Conservation (phyloP, 2,329 filamentous ascomycete genomes). For the Fusarium buharicum region DNA sequence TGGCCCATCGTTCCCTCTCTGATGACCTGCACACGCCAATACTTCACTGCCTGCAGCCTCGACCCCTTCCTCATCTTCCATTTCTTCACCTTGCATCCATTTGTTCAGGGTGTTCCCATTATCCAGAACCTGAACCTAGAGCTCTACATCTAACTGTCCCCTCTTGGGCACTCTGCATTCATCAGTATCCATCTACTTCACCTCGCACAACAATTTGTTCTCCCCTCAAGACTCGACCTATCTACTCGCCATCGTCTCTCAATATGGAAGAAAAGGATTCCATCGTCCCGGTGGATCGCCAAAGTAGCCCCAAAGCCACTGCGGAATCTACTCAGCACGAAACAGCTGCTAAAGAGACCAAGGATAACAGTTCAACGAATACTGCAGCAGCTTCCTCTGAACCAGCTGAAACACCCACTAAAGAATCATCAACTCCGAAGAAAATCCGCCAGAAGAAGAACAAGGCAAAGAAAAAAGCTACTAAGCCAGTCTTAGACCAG, state of each 20-base stretch:
- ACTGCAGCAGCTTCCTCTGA: constrained; percentile 19
- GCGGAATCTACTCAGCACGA: constrained; percentile 34
- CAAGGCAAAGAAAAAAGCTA: constrained; percentile 21
- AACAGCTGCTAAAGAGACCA: constrained; percentile 19
- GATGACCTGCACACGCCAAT: constrained; percentile 4
- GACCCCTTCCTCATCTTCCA: background rate
- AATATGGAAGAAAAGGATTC: constrained; percentile 39
- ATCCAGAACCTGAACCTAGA: too few species aligned
- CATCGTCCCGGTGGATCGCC: constrained; percentile 33
- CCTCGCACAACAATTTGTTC: background rate
- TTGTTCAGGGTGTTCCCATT: background rate
- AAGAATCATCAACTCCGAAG: constrained; percentile 22
- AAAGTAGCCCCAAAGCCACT: constrained; percentile 23
- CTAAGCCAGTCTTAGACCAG: constrained; percentile 6
- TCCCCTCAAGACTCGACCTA: background rate
- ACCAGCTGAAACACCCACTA: constrained; percentile 13
- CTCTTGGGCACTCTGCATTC: too few species aligned
- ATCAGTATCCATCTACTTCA: background rate
- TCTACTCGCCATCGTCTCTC: background rate
- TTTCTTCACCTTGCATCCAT: background rate
- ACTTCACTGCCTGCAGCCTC: constrained; percentile 11
- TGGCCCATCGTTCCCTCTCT: constrained; percentile 5
- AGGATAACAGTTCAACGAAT: constrained; percentile 18
- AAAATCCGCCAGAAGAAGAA: constrained; percentile 27
- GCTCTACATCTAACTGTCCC: too few species aligned